Base-by-base conservation (phyloP, 202 grass and related monocot genomes). In the Zizania palustris region DNA sequence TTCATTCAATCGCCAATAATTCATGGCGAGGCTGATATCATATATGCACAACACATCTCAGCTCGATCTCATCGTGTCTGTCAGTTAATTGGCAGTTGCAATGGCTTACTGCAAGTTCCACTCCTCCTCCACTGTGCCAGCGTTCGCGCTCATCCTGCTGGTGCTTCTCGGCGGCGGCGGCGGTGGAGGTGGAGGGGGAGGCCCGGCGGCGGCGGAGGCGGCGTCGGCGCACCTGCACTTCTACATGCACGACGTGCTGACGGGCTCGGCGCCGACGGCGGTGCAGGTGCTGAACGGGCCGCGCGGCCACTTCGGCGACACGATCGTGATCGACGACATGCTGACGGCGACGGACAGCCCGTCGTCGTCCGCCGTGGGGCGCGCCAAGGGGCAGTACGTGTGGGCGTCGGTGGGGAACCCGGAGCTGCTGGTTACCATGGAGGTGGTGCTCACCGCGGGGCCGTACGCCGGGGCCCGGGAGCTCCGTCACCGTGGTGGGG, bases 221-320 rank as follows among this genome's bases (percentile, higher is more conserved):
- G 77, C 70, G 11, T 58, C 46, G 3, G 79, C 71, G 19, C 88
- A 80, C 71, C 79, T 90, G n/a, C 88, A 90, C 72, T 90, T 90
- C 74, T 90, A 60, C 79, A 20, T 86, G 74, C 83, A 90, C 40
- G 88, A 90, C 83, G 63, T 73, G 2, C 38, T 80, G 9, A 75
- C 65, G 1, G 79, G 79, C 8, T 11, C 83, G 7, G 43, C 72
- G 55, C 83, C 83, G 10, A 90, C 83, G 15, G 69, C 83, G 4
- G 56, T 90, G 66, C 74, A 78, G 40, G 74, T 90, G 15, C 8
- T 78, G 41, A 54, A 66, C 3, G 83, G 78, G 5, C 67, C 83
- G 2, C 21, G 2, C 0, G 56, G 59, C 63, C 9, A 44, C 45
- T 86, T 86, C 7, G 83, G 88, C n/a, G 71, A 80, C 62, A 71